Evolutionary conservation across 169 alveolate species (phyloP).

Genomic region (Miamiensis avidus): DNA sequence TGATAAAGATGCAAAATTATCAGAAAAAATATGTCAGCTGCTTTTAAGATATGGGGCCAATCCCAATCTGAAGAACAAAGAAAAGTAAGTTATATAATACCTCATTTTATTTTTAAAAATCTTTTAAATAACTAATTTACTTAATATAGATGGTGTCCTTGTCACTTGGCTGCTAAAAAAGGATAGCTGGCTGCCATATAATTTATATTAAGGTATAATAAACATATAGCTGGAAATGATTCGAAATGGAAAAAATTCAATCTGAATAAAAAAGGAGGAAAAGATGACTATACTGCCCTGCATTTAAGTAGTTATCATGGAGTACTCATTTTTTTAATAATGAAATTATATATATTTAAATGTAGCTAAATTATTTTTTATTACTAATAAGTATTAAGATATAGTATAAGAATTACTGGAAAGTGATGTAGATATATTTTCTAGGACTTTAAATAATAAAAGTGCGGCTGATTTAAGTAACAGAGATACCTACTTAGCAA

Average conservation of each 20-base stretch:
- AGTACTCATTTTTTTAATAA: not conserved
- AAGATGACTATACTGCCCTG: slow-evolving; percentile 61
- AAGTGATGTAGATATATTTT: not conserved
- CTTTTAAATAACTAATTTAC: no score
- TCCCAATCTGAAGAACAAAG: slow-evolving; percentile 56
- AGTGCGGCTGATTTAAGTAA: not conserved
- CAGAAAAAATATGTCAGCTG: slow-evolving; percentile 40
- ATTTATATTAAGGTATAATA: slow-evolving; percentile 61
- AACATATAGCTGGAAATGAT: slow-evolving; percentile 43
- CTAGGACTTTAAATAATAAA: not conserved
- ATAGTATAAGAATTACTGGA: not conserved
- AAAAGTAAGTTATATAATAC: slow-evolving; percentile 19
- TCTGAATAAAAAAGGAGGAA: slow-evolving; percentile 73
- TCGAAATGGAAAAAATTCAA: slow-evolving; percentile 50
- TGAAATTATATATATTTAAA: not conserved
- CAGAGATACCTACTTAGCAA: not conserved
- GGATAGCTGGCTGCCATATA: slow-evolving; percentile 64
- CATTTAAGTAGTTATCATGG: slow-evolving; percentile 74
- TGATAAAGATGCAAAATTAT: slow-evolving; percentile 30
- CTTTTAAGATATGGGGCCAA: slow-evolving; percentile 54
- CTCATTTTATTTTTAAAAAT: no score
- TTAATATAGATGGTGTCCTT: slow-evolving; percentile 60
- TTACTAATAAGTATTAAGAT: not conserved
- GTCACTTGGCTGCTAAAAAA: slow-evolving; percentile 74
- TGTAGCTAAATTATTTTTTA: no score